A percentile compares a stretch with the other conserved stretches of the same genome.
Evolutionary conservation across 176 grass and related monocot species (phyloP).

Genomic region (Carex kokanica): DNA sequence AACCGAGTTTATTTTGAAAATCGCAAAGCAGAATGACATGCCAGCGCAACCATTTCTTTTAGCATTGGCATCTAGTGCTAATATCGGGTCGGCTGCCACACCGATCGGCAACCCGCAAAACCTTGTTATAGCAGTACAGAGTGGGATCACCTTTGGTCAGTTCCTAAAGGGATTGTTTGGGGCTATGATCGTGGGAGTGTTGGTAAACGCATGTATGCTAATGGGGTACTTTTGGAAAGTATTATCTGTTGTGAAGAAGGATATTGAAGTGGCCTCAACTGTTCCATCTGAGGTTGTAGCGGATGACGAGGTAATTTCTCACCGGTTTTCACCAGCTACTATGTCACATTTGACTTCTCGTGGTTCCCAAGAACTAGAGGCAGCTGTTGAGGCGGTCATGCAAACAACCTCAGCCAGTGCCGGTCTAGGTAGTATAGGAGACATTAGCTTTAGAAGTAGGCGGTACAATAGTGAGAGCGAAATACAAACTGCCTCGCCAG

Average conservation of each 20-base stretch:
- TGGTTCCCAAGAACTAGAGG: slow-evolving; percentile 30
- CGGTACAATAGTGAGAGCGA: slow-evolving; percentile 67
- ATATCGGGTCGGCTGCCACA: slow-evolving; percentile 76
- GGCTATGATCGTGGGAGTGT: slow-evolving; percentile 71
- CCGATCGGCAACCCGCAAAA: slow-evolving; percentile 99
- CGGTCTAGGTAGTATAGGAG: slow-evolving; percentile 41
- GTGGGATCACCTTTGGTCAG: slow-evolving; percentile 68
- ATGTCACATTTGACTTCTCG: slow-evolving; percentile 64
- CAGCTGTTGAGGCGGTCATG: slow-evolving; percentile 32
- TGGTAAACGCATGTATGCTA: slow-evolving; percentile 57
- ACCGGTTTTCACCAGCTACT: slow-evolving; percentile 75
- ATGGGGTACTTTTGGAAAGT: slow-evolving; percentile 73
- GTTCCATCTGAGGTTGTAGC: slow-evolving; percentile 37
- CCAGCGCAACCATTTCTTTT: slow-evolving; percentile 92
- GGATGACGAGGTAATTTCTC: slow-evolving; percentile 69
- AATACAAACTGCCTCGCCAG: slow-evolving; percentile 47
- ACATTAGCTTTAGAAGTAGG: slow-evolving; percentile 44
- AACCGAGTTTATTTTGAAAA: slow-evolving; percentile 94
- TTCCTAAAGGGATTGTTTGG: slow-evolving; percentile 72
- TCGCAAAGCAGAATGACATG: slow-evolving; percentile 81
- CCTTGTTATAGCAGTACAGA: slow-evolving; percentile 81
- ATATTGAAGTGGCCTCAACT: slow-evolving; percentile 10
- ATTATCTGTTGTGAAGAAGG: slow-evolving; percentile 48
- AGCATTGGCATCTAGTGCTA: slow-evolving; percentile 81
- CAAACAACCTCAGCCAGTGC: slow-evolving; percentile 23